Conservation (phyloP, 2,329 filamentous ascomycete genomes). For the Pseudogymnoascus sp. region DNA sequence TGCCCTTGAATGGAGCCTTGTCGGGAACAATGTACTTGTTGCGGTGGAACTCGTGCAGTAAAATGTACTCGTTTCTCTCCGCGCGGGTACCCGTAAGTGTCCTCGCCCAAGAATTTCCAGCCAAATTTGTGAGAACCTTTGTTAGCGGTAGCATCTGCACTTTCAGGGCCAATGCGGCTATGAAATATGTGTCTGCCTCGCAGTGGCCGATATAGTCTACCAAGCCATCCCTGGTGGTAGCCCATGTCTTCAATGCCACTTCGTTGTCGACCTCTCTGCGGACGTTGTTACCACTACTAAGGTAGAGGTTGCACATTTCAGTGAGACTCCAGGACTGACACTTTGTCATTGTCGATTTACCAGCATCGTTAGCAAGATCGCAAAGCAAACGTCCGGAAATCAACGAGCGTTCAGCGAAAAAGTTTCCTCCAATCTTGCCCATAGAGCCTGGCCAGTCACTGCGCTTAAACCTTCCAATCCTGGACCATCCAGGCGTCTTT, state of each 20-base stretch:
- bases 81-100: slow-evolving; percentile 92
- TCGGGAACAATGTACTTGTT: slow-evolving; percentile 98
- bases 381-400: slow-evolving; percentile 85
- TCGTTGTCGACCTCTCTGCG: slow-evolving; percentile 87
- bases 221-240: slow-evolving; percentile 70
- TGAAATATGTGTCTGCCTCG: slow-evolving; percentile 92
- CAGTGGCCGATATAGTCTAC: slow-evolving; percentile 92
- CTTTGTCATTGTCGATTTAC: slow-evolving; percentile 93
- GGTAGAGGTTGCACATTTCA: slow-evolving; percentile 92
- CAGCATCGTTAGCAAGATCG: slow-evolving; percentile 91
- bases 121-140: slow-evolving; percentile 91
- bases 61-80: slow-evolving; percentile 97
- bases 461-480: slow-evolving; percentile 78
- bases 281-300: slow-evolving; percentile 56
- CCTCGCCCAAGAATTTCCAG: slow-evolving; percentile 95
- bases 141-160: slow-evolving; percentile 90
- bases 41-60: slow-evolving; percentile 90
- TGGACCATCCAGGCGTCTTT: slow-evolving; percentile 90
- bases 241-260: slow-evolving; percentile 77
- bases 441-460: slow-evolving; percentile 81
- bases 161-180: slow-evolving; percentile 79
- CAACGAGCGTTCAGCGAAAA: slow-evolving; percentile 87
- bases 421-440: slow-evolving; percentile 76
- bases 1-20: slow-evolving; percentile 75
- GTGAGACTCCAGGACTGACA: slow-evolving; percentile 97